Conservation (phyloP, 371 early-diverging fungal genomes). For the Mortierella sp. region DNA sequence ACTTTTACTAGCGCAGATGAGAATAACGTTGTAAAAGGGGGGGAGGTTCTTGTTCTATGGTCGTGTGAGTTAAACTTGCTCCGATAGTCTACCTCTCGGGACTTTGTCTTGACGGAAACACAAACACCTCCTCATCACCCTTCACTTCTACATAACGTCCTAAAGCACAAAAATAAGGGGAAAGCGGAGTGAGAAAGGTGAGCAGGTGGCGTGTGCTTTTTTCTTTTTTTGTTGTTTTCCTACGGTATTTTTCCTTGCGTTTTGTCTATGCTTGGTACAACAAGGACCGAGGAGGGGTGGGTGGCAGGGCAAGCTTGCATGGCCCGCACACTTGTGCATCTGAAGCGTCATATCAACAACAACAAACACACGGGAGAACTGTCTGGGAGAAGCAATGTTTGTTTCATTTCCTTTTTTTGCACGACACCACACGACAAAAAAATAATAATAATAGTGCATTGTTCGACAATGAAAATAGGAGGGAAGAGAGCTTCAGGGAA, state of each 20-base stretch:
- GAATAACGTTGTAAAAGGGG: no score
- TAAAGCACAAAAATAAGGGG: no score
- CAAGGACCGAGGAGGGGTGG: not conserved
- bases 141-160: no score
- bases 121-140: no score
- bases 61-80: no score
- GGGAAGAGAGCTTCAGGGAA: not conserved
- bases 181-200: no score
- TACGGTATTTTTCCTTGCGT: slow-evolving; percentile 3
- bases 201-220: not conserved
- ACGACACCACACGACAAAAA: slow-evolving; percentile 15
- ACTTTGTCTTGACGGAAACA: no score
- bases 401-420: slow-evolving; percentile 2
- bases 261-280: not conserved
- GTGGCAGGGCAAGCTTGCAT: not conserved
- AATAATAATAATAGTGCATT: not conserved
- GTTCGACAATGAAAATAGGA: not conserved
- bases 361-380: not conserved
- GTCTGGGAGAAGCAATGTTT: not conserved
- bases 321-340: not conserved
- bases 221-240: not conserved
- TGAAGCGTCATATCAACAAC: not conserved
- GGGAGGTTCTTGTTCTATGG: no score
- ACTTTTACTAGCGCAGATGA: no score
- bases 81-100: no score